Base-by-base conservation (phyloP, 495 filamentous ascomycete genomes). In the Daldinia concentrica region DNA sequence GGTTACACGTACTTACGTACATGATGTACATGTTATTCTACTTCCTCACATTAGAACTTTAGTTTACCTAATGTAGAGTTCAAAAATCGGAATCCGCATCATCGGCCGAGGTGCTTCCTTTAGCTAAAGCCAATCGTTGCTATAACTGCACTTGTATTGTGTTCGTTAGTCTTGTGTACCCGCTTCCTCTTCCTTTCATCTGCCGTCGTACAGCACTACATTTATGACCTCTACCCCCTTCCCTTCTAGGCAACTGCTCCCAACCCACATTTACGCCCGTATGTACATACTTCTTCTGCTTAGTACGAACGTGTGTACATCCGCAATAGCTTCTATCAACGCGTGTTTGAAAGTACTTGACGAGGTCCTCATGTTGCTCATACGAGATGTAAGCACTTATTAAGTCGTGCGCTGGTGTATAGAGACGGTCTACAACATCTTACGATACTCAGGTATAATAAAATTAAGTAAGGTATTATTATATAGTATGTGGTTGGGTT, bases 211-310 rank as follows among this genome's bases (percentile, higher is more conserved):
- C 60, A 66, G 19, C 32, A 26, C 26, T 30, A 30, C 29, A 1
- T 30, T 30, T 59, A 48, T 56, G 59, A 67, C 26, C n/a, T n/a
- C n/a, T 52, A 19, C 54, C 64, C 62, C 60, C 27, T 72, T 72
- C 69, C 69, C 19, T 60, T 64, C 59, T 72, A 60, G 32, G 69
- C 51, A 72, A 72, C 64, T 67, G 29, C 56, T 56, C 15, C 15
- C 27, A 59, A 45, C 29, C 64, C 64, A 61, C 56, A 64, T 41
- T 72, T 72, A 68, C 70, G 64, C 36, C 64, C 70, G 70, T 68
- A 68, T 4, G 3, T 29, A 29, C 7, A 8, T 32, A 32, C 29
- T 32, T 32, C n/a, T 45, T 64, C 61, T 65, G 22, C 51, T 57
- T 26, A 50, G 62, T 66, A 66, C 55, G 37, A 58, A 32, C 24